Conservation (phyloP, 164 flowering plant genomes). For the Houttuynia cordata region DNA sequence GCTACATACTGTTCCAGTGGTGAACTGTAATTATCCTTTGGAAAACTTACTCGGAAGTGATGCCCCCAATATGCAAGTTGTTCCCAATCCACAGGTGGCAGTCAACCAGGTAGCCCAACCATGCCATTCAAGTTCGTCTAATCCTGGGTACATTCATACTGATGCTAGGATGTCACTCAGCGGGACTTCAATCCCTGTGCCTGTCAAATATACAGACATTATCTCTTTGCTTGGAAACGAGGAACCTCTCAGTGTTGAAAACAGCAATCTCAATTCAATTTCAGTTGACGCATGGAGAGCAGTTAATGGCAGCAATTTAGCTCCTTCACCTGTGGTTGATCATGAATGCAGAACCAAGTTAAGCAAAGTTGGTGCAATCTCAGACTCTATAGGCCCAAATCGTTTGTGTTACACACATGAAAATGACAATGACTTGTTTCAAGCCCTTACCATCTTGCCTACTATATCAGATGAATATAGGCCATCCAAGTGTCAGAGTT, state of each 20-base stretch:
- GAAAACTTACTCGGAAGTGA: slow-evolving; percentile 13
- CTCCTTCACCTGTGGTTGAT: slow-evolving; percentile 7
- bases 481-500: background rate
- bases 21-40: slow-evolving; percentile 11
- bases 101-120: slow-evolving; percentile 12
- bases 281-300: slow-evolving; percentile 8
- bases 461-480: slow-evolving; percentile 8
- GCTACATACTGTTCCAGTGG: slow-evolving; percentile 8
- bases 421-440: slow-evolving; percentile 21
- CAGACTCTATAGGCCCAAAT: slow-evolving; percentile 9
- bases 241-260: no score
- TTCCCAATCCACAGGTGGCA: slow-evolving; percentile 18
- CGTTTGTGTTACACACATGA: slow-evolving; percentile 1
- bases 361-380: background rate
- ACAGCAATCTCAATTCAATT: slow-evolving; percentile 8
- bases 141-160: background rate
- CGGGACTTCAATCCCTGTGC: background rate
- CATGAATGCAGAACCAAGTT: background rate
- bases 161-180: background rate
- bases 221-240: slow-evolving; percentile 16
- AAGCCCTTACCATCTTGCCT: slow-evolving; percentile 17
- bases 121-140: background rate
- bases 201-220: background rate
- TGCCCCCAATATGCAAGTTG: slow-evolving; percentile 27
- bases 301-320: slow-evolving; percentile 8